Evolutionary conservation across 306 rosid species (phyloP).

Genomic region (Lablab purpureus): DNA sequence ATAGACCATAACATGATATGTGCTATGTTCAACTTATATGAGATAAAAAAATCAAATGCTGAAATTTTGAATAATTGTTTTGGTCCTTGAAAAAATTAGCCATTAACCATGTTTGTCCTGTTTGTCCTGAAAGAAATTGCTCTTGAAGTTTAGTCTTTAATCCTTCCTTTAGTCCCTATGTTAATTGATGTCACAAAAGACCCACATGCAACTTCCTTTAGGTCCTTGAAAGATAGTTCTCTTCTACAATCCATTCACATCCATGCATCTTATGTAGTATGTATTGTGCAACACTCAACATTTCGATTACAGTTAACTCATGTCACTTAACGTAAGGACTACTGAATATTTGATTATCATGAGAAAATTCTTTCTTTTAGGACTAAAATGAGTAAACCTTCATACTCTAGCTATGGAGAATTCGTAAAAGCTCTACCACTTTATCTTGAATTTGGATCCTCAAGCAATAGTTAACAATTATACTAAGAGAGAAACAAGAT

Average conservation of each 20-base stretch:
- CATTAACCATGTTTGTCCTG: neutral
- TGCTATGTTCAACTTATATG: neutral
- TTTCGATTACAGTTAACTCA: neutral
- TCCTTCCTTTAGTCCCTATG: neutral
- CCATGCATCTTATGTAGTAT: neutral
- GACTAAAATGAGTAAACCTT: neutral
- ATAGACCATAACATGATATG: slow-evolving; percentile 21
- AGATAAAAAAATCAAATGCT: slow-evolving; percentile 13
- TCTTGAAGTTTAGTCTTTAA: neutral
- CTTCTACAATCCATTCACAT: neutral
- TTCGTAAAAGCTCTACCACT: neutral
- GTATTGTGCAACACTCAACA: neutral
- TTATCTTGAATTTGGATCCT: slow-evolving; percentile 24
- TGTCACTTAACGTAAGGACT: neutral
- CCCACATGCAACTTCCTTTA: neutral
- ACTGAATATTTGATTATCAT: neutral
- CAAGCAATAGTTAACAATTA: neutral
- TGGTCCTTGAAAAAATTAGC: neutral
- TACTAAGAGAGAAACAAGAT: neutral
- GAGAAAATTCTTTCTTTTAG: neutral
- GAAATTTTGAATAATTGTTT: neutral
- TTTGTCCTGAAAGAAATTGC: neutral
- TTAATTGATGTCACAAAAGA: neutral
- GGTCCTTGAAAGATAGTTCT: neutral
- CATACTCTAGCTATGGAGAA: neutral